Evolutionary conservation across 176 grass and related monocot species (phyloP).

Genomic region (Elaeis guineensis): DNA sequence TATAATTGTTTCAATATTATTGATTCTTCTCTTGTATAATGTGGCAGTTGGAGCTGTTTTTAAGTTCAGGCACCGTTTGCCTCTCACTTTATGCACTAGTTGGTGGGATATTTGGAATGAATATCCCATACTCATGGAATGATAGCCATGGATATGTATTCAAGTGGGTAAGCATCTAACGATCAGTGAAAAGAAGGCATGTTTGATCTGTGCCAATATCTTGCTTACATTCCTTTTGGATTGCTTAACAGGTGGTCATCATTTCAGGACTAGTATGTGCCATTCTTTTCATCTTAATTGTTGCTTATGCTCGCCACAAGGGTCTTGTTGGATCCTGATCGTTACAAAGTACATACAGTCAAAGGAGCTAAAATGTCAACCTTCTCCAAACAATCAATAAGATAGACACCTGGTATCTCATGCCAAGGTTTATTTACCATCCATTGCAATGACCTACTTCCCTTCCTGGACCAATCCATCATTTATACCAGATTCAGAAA

Average conservation of each 20-base stretch:
- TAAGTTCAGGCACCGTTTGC: conserved; percentile 83
- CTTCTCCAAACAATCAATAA: too few relatives aligned
- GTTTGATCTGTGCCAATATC: neutral
- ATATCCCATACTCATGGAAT: conserved; percentile 98
- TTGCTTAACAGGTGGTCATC: conserved; percentile 51
- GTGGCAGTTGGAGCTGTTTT: conserved; percentile 83
- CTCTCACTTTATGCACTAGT: conserved; percentile 84
- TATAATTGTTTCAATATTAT: too few relatives aligned
- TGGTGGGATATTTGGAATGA: conserved; percentile 96
- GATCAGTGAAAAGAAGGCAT: conserved; percentile 1
- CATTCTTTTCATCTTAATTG: conserved; percentile 63
- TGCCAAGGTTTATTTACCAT: too few relatives aligned
- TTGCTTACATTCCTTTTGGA: too few relatives aligned
- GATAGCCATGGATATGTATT: conserved; percentile 51
- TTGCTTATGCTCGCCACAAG: conserved; percentile 96
- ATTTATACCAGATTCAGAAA: too few relatives aligned
- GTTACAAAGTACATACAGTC: neutral
- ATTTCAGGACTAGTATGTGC: conserved; percentile 54
- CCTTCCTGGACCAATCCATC: too few relatives aligned
- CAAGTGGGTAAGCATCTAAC: conserved; percentile 63
- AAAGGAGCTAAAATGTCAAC: neutral
- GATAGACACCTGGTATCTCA: too few relatives aligned
- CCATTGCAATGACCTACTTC: too few relatives aligned
- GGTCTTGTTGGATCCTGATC: conserved; percentile 89
- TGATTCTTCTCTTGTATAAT: neutral